phyloP scores from a whole-genome alignment of 305 asterid genomes.

The Striga hermonthica region DNA sequence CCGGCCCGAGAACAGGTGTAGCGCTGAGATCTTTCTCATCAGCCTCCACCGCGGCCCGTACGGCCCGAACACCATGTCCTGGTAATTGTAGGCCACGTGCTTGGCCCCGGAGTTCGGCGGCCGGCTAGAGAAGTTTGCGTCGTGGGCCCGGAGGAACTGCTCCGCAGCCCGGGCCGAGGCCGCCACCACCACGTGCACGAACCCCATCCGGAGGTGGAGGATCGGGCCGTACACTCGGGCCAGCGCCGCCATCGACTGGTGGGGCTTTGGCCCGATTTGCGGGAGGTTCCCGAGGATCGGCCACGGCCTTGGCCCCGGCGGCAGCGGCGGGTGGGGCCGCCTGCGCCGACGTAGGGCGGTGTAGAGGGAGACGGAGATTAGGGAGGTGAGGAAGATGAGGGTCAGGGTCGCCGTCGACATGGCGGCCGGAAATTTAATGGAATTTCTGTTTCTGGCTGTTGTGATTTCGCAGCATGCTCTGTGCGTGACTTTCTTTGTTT shows the following conservation, averaged over 20 bases:
- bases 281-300: constrained; percentile 74
- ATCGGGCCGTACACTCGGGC: constrained; percentile 71
- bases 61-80: constrained; percentile 83
- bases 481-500: too few species aligned
- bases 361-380: constrained; percentile 27
- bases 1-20: constrained; percentile 74
- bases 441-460: too few species aligned
- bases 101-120: constrained; percentile 82
- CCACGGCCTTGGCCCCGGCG: constrained; percentile 90
- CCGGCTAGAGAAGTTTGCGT: constrained; percentile 71
- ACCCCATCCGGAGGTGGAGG: constrained; percentile 73
- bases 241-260: constrained; percentile 70
- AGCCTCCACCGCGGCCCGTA: constrained; percentile 91
- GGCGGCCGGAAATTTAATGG: too few species aligned
- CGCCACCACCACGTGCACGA: constrained; percentile 76
- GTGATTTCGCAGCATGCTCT: too few species aligned
- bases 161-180: constrained; percentile 68
- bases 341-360: constrained; percentile 11
- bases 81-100: constrained; percentile 76
- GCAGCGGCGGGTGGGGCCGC: constrained; percentile 28
- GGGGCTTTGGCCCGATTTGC: constrained; percentile 69
- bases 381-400: constrained; percentile 27
- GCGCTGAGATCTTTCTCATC: constrained; percentile 59
- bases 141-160: constrained; percentile 68
- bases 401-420: constrained; percentile 6